Conservation (phyloP, 495 filamentous ascomycete species). For the Entonaema liquescens region DNA sequence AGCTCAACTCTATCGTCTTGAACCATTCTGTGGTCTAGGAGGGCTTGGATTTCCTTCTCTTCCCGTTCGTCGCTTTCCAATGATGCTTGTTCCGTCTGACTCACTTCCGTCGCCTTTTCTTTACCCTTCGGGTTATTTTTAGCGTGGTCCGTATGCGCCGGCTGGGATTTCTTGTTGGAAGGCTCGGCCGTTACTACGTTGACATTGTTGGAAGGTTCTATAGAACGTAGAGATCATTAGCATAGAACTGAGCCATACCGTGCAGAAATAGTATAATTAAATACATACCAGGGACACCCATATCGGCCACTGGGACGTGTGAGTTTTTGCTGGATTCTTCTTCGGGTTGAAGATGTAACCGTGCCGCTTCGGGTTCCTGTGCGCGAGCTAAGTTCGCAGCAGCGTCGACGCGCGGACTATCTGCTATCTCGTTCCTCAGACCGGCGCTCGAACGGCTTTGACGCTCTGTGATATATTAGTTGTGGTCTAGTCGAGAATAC, state of each 20-base stretch:
- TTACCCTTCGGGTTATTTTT: conserved; percentile 16
- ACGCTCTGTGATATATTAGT: conserved; percentile 30
- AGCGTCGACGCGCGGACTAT: conserved; percentile 15
- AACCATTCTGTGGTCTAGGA: conserved; percentile 40
- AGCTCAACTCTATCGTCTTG: conserved; percentile 37
- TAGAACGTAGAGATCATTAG: background rate
- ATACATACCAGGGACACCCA: conserved; percentile 37
- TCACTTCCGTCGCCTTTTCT: conserved; percentile 5
- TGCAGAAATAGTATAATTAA: background rate
- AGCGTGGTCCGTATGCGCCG: background rate
- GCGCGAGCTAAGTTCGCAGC: conserved; percentile 21
- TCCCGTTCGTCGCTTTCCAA: conserved; percentile 30
- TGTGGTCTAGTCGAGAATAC: conserved; percentile 1
- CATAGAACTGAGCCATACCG: background rate
- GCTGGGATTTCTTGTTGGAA: conserved; percentile 6
- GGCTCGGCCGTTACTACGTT: background rate
- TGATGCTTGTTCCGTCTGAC: conserved; percentile 1
- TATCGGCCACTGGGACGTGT: conserved; percentile 35
- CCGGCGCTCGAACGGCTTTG: conserved; percentile 18
- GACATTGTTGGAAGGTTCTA: conserved; percentile 7
- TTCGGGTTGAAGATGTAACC: conserved; percentile 16
- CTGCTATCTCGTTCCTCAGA: conserved; percentile 14
- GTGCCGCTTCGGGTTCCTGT: conserved; percentile 22
- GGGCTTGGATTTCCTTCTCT: conserved; percentile 32
- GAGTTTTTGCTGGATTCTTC: conserved; percentile 17